phyloP scores from a whole-genome alignment of 169 alveolate genomes.

The Babesia divergens region DNA sequence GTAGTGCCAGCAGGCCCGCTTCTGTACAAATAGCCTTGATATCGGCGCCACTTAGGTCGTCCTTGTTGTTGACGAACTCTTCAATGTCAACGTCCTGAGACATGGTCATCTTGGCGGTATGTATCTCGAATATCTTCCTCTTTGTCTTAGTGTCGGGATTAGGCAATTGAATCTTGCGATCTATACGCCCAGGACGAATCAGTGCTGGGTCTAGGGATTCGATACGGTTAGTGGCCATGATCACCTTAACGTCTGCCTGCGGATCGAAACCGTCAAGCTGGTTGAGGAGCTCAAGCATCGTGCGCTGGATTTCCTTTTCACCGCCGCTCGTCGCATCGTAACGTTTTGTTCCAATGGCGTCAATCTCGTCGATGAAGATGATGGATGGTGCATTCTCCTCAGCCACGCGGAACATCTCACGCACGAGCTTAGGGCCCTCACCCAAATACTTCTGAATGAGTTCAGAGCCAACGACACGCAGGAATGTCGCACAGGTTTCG shows the following conservation, averaged over 20 bases:
- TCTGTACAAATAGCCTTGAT: constrained; percentile 98
- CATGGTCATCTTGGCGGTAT: constrained; percentile 97
- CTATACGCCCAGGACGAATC: constrained; percentile 99
- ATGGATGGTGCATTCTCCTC: constrained; percentile 99
- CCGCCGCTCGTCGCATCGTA: constrained; percentile 98
- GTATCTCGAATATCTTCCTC: constrained; percentile 96
- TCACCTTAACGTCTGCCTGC: constrained; percentile 97
- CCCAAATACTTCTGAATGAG: constrained; percentile 98
- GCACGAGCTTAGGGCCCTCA: constrained; percentile 98
- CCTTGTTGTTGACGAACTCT: constrained; percentile 98
- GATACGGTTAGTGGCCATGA: constrained; percentile 97
- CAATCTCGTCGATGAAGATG: constrained; percentile 99
- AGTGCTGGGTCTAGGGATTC: constrained; percentile 99
- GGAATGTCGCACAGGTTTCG: constrained; percentile 98
- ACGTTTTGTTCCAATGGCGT: constrained; percentile 97
- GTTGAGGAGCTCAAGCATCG: constrained; percentile 98
- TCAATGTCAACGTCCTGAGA: constrained; percentile 97
- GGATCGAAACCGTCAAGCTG: constrained; percentile 99
- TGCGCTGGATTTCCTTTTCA: constrained; percentile 98
- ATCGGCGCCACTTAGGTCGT: constrained; percentile 99
- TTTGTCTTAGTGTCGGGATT: constrained; percentile 96
- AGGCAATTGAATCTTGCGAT: constrained; percentile 98
- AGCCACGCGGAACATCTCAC: constrained; percentile 98
- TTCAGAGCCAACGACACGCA: constrained; percentile 99
- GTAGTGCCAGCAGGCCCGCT: constrained; percentile 98